These are phyloP conservation scores for Suillus decipiens DNA, from an alignment of 768 basidiomycete species.

Conservation along the genomic window DNA sequence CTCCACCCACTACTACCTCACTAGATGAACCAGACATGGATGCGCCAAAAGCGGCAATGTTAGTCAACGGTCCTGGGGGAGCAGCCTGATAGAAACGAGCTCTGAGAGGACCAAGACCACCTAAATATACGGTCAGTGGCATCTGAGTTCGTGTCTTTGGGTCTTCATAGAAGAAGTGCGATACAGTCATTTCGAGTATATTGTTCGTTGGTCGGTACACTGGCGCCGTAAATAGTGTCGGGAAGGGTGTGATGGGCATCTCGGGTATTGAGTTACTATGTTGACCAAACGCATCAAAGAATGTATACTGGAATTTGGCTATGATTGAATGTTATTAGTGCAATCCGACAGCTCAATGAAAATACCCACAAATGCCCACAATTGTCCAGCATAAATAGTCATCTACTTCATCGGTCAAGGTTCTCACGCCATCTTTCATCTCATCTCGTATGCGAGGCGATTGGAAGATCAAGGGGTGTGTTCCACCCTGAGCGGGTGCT, in stretches of 20 bases:
- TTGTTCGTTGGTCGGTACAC: conserved; percentile 70
- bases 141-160: conserved; percentile 60
- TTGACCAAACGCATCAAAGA: conserved; percentile 87
- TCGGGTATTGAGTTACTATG: conserved; percentile 70
- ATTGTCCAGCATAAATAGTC: conserved; percentile 97
- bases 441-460: conserved; percentile 82
- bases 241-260: conserved; percentile 86
- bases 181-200: conserved; percentile 80
- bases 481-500: conserved; percentile 73
- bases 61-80: conserved; percentile 67
- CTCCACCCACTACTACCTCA: conserved; percentile 29
- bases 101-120: conserved; percentile 84
- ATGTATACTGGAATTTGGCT: conserved; percentile 95
- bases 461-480: conserved; percentile 79
- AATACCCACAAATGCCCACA: conserved; percentile 83
- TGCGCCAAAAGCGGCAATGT: conserved; percentile 60
- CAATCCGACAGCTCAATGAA: conserved; percentile 12
- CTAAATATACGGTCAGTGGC: conserved; percentile 88
- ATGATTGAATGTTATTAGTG: conserved; percentile 23
- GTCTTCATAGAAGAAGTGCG: conserved; percentile 85
- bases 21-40: conserved; percentile 41
- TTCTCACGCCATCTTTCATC: conserved; percentile 71
- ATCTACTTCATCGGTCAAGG: conserved; percentile 87
- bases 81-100: conserved; percentile 75
- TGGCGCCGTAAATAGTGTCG: conserved; percentile 81